These are phyloP conservation scores for Saccharomyces hybrid DNA, from an alignment of 1,139 yeast species.

Conservation along the genomic window DNA sequence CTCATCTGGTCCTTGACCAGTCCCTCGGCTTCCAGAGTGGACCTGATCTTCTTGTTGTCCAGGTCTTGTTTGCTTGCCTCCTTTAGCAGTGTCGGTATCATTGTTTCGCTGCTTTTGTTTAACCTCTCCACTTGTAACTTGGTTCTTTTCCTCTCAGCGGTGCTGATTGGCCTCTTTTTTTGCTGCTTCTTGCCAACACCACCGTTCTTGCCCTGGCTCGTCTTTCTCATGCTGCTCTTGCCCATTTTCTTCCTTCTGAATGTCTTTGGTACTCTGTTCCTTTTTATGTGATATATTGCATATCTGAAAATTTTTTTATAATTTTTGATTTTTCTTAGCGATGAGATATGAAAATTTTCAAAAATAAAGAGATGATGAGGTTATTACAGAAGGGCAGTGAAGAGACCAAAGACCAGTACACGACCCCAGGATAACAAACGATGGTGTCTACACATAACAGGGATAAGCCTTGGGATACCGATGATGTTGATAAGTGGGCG, in stretches of 20 bases:
- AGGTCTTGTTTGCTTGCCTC: conserved; percentile 14
- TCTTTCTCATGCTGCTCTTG: conserved; percentile 5
- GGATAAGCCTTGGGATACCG: conserved; percentile 98
- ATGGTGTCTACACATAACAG: conserved; percentile 92
- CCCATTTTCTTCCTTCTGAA: conserved; percentile 4
- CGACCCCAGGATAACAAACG: conserved; percentile 1
- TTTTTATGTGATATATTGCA: background rate
- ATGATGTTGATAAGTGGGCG: conserved; percentile 90
- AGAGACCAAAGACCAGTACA: conserved; percentile 1
- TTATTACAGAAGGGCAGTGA: background rate
- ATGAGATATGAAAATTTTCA: conserved; percentile 4
- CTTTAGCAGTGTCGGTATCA: conserved; percentile 12
- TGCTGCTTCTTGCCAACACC: conserved; percentile 11
- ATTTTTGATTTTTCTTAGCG: conserved; percentile 1
- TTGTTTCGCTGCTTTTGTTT: conserved; percentile 10
- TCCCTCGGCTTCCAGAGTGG: conserved; percentile 35
- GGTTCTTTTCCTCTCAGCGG: conserved; percentile 21
- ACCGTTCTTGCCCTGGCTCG: conserved; percentile 4
- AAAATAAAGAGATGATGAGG: background rate
- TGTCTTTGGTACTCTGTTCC: conserved; percentile 2
- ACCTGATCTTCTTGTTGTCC: conserved; percentile 30
- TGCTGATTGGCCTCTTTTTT: conserved; percentile 13
- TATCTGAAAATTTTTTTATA: background rate
- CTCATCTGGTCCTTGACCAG: conserved; percentile 35
- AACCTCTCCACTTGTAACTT: conserved; percentile 23